phyloP scores from a whole-genome alignment of 1,284 basidiomycete genomes.

The Puccinia hordei region DNA sequence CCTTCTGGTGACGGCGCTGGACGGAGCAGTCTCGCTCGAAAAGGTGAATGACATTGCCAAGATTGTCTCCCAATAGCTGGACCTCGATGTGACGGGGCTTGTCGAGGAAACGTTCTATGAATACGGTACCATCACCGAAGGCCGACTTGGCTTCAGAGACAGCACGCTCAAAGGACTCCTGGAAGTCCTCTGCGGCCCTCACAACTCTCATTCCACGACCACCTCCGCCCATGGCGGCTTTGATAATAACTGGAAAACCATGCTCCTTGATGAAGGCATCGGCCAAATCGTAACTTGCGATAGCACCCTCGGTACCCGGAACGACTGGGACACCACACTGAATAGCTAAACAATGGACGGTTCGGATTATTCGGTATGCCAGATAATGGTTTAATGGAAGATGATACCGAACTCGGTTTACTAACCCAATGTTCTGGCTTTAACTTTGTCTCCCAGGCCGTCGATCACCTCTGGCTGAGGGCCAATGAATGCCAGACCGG shows the following conservation, averaged over 20 bases:
- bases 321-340: conserved; percentile 91
- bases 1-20: conserved; percentile 95
- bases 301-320: conserved; percentile 93
- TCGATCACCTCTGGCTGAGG: conserved; percentile 96
- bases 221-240: conserved; percentile 94
- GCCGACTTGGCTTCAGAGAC: conserved; percentile 92
- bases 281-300: conserved; percentile 78
- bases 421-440: conserved; percentile 81
- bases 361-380: not conserved
- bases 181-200: conserved; percentile 84
- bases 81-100: conserved; percentile 96
- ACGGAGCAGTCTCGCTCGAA: conserved; percentile 99
- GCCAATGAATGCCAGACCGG: conserved; percentile 95
- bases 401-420: conserved; percentile 23
- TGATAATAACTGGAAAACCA: conserved; percentile 79
- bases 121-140: conserved; percentile 97
- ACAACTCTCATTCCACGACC: conserved; percentile 99
- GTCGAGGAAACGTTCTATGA: conserved; percentile 96
- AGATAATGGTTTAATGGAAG: not conserved
- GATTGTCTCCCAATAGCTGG: conserved; percentile 84
- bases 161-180: conserved; percentile 86
- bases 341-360: conserved; percentile 66
- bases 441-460: conserved; percentile 97
- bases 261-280: conserved; percentile 88
- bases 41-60: conserved; percentile 92